These are phyloP conservation scores for Hanseniaspora pseudoguilliermondii DNA, from an alignment of 805 yeast species.

Conservation along the genomic window DNA sequence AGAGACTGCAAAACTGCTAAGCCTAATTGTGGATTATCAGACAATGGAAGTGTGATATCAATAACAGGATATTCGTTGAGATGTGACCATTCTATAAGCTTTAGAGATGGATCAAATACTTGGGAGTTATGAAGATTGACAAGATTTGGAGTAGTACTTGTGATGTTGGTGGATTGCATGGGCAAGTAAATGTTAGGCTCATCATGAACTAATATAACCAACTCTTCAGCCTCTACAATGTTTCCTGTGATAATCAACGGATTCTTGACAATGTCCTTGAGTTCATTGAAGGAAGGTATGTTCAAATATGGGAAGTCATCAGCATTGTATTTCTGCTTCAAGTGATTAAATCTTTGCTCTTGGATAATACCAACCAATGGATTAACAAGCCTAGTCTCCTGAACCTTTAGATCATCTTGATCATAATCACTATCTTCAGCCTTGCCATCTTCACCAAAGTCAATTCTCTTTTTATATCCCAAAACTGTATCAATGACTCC, in stretches of 20 bases:
- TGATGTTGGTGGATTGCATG: constrained; percentile 41
- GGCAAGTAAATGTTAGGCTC: constrained; percentile 11
- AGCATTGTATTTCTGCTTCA: background rate
- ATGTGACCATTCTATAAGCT: constrained; percentile 57
- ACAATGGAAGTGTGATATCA: constrained; percentile 68
- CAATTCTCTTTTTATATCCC: constrained; percentile 7
- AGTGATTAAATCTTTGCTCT: constrained; percentile 6
- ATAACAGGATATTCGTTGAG: constrained; percentile 59
- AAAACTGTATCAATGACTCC: background rate
- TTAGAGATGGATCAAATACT: constrained; percentile 60
- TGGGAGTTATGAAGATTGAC: constrained; percentile 8
- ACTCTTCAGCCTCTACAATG: constrained; percentile 9
- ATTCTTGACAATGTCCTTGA: background rate
- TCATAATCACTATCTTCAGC: constrained; percentile 12
- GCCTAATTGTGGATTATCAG: constrained; percentile 51
- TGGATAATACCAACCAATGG: constrained; percentile 4
- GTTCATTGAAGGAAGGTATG: constrained; percentile 8
- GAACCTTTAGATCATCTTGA: constrained; percentile 8
- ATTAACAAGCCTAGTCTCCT: constrained; percentile 4
- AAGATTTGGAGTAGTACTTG: constrained; percentile 49
- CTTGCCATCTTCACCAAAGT: constrained; percentile 1
- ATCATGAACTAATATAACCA: constrained; percentile 6
- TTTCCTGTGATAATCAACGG: constrained; percentile 4
- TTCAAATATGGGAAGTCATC: constrained; percentile 8
- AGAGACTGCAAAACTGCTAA: constrained; percentile 67